Evolutionary conservation across 345 rosid species (phyloP), one percentile per base, ranked within the genome.

Genomic region (Streptanthus diversifolius): DNA sequence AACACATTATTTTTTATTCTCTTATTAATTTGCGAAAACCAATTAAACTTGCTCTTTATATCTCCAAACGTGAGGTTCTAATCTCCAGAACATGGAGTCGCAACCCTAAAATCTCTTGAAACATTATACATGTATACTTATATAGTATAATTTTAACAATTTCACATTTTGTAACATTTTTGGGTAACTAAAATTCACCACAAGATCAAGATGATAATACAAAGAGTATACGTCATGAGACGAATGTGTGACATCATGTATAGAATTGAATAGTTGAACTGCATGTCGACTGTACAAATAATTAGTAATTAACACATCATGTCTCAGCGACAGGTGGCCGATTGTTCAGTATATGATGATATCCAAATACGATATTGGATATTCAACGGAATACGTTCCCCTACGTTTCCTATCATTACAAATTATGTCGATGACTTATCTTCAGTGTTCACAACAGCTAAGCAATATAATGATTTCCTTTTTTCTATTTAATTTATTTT

Each of bases 391-490:
- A 62, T 63, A 35, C 44, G 45, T 63, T 62, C 39, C 47, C 35
- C 30, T 53, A 41, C 63, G 70, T 63, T 52, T 53, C 68, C 19
- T 32, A 32, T 63, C 47, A 72, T 48, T 47, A 15, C 56, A 63
- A 5, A 27, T 22, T 13, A n/a, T 72, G 63, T 41, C 48, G 48
- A 72, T 63, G 56, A 43, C 56, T 63, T 63, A 53, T 72, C 37
- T 72, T 63, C 17, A 30, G 63, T 53, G 63, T 53, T 72, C 70
- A 53, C 63, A 63, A 63, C 70, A 72, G 63, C 76, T 63, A 52
- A 43, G 14, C 76, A 53, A 62, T 60, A 60, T 1, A 60, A 60
- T 53, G n/a, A 32, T 72, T 52, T 71, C 8, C 51, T 25, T 25
- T 25, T 59, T 7, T 39, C 22, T 15, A 11, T 54, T 55, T 1